phyloP scores from a whole-genome alignment of 345 rosid species.

The Gossypium sturtianum region DNA sequence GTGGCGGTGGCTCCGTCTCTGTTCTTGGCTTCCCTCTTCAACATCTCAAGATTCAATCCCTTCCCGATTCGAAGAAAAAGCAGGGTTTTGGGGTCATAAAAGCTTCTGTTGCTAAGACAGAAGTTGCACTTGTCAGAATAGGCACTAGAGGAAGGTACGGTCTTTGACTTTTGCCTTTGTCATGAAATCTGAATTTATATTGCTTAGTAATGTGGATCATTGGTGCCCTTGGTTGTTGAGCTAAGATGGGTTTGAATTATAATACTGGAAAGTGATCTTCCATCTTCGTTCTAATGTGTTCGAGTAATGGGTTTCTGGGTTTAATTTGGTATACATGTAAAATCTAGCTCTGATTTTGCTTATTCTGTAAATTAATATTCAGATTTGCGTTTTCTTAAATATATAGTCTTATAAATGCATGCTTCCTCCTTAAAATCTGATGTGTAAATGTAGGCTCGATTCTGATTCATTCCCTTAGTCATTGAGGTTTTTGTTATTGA shows the following conservation, averaged over 20 bases:
- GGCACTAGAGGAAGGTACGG: constrained; percentile 93
- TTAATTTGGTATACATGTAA: neutral
- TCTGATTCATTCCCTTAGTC: neutral
- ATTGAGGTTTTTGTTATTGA: neutral
- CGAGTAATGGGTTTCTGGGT: neutral
- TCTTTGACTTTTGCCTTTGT: neutral
- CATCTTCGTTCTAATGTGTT: neutral
- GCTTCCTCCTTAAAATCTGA: neutral
- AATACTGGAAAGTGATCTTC: neutral
- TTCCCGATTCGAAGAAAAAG: constrained; percentile 26
- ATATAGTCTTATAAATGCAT: neutral
- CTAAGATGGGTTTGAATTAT: neutral
- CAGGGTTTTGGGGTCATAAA: constrained; percentile 25
- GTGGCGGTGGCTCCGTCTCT: constrained; percentile 40
- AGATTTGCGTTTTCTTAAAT: neutral
- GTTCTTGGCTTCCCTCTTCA: constrained; percentile 47
- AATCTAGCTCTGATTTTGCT: neutral
- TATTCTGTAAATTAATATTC: neutral
- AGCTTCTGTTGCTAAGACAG: constrained; percentile 70
- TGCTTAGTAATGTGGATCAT: constrained; percentile 7
- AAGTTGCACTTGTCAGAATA: constrained; percentile 65
- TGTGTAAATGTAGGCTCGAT: neutral
- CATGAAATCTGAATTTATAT: neutral
- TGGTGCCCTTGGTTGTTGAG: neutral
- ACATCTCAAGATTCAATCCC: constrained; percentile 25